Percentiles rank a stretch among this genome's conserved stretches.
phyloP scores from a whole-genome alignment of 306 rosid species.

The Acacia crassicarpa region DNA sequence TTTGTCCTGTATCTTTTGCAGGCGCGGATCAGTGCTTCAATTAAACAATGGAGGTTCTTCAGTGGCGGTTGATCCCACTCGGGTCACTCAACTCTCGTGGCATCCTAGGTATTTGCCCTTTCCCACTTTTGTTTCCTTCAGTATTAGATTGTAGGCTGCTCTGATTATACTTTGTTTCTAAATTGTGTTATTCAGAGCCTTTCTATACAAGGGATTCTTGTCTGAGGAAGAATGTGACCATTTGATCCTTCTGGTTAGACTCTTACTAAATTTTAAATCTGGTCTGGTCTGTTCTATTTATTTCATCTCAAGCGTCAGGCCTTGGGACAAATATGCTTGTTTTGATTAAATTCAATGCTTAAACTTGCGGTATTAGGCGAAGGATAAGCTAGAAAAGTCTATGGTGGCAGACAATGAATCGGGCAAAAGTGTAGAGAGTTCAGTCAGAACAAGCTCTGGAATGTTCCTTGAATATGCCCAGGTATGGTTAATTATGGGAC shows the following conservation, averaged over 20 bases:
- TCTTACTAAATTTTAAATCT: not conserved
- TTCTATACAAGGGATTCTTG: constrained; percentile 65
- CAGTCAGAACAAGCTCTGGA: constrained; percentile 93
- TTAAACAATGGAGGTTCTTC: constrained; percentile 42
- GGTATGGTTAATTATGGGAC: constrained; percentile 39
- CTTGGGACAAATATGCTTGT: not conserved
- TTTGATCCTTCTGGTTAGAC: constrained; percentile 57
- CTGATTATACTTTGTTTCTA: not conserved
- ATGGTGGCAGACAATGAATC: constrained; percentile 93
- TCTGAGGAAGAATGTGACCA: constrained; percentile 85
- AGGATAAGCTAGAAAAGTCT: constrained; percentile 76
- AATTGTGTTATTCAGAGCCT: constrained; percentile 64
- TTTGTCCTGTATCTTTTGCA: constrained; percentile 23
- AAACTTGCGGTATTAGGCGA: constrained; percentile 59
- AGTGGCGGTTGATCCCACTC: constrained; percentile 67
- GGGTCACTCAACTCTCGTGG: constrained; percentile 90
- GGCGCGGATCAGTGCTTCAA: constrained; percentile 58
- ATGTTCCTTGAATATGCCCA: constrained; percentile 78
- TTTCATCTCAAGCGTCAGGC: not conserved
- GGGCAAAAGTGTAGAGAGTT: constrained; percentile 74
- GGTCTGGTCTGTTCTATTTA: not conserved
- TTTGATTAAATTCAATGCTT: not conserved
- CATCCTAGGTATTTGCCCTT: constrained; percentile 68
- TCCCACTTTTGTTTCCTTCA: not conserved
- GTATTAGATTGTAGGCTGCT: not conserved